Percentiles rank a stretch among this genome's conserved stretches.
Evolutionary conservation across 2,329 filamentous ascomycete genomes (phyloP).

Genomic region (Xylariaceae sp.): DNA sequence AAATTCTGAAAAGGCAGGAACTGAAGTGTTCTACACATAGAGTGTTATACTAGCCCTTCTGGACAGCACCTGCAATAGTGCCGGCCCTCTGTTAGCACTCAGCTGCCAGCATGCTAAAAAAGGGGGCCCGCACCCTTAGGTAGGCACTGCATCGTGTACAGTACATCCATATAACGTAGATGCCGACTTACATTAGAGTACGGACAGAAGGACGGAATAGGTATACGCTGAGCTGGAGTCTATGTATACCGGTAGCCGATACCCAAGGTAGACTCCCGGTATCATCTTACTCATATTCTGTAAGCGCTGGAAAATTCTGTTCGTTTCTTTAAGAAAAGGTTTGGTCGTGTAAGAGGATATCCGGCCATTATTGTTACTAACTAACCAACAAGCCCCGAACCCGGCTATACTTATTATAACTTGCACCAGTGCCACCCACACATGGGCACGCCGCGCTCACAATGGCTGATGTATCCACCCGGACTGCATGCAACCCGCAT

Average conservation of each 20-base stretch:
- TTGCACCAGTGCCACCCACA: not conserved
- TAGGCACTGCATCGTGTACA: no score
- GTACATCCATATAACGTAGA: no score
- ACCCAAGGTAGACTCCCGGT: no score
- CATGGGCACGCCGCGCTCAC: not conserved
- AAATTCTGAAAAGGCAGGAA: no score
- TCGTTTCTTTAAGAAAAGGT: not conserved
- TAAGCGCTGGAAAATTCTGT: not conserved
- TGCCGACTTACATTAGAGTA: no score
- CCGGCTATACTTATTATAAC: not conserved
- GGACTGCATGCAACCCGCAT: slow-evolving; percentile 19
- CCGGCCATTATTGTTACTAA: not conserved
- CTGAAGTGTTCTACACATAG: no score
- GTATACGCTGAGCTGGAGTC: not conserved
- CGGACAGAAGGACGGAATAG: no score
- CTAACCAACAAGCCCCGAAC: not conserved
- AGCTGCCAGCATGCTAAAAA: no score
- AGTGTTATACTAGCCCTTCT: no score
- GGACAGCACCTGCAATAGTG: no score
- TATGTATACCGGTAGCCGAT: not conserved
- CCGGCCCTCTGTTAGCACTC: no score
- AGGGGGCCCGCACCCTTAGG: no score
- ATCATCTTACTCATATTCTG: slow-evolving; percentile 1
- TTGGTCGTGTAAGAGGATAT: not conserved
- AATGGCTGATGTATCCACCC: slow-evolving; percentile 12